Evolutionary conservation across 2,329 filamentous ascomycete species (phyloP).

Genomic region (Cryphonectria naterciae): DNA sequence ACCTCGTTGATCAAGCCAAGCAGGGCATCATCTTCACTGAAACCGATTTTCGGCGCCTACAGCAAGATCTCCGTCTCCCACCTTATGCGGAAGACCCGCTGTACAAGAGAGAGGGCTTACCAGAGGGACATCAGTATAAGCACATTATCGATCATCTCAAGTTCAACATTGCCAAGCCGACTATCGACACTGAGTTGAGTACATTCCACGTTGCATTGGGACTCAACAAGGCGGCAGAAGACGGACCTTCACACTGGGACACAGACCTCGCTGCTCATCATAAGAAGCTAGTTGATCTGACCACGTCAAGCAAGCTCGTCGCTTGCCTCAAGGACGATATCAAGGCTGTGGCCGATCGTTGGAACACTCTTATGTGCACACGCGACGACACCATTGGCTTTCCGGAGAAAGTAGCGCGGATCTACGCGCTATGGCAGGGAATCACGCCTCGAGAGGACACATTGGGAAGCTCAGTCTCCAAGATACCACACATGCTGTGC

Average conservation of each 20-base stretch:
- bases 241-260: constrained; percentile 41
- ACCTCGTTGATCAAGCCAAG: constrained; percentile 62
- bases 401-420: constrained; percentile 37
- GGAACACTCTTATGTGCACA: constrained; percentile 34
- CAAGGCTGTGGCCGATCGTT: constrained; percentile 35
- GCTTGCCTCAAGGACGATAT: constrained; percentile 42
- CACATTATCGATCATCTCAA: constrained; percentile 69
- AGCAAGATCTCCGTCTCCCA: constrained; percentile 33
- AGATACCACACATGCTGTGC: constrained; percentile 38
- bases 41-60: constrained; percentile 46
- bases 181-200: constrained; percentile 44
- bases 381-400: constrained; percentile 29
- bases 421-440: constrained; percentile 47
- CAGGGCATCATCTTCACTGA: constrained; percentile 55
- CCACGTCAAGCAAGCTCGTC: constrained; percentile 38
- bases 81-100: constrained; percentile 41
- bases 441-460: constrained; percentile 44
- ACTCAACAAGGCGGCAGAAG: constrained; percentile 28
- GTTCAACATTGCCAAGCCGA: constrained; percentile 53
- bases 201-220: constrained; percentile 36
- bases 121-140: constrained; percentile 28
- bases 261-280: constrained; percentile 41
- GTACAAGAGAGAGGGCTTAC: constrained; percentile 48
- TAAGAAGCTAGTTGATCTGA: background rate
- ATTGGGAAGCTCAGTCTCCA: constrained; percentile 30